Percentiles rank a stretch among this genome's conserved stretches.
These are phyloP conservation scores for Bolboschoenus planiculmis DNA, from an alignment of 176 grass and related monocot species.

Conservation along the genomic window DNA sequence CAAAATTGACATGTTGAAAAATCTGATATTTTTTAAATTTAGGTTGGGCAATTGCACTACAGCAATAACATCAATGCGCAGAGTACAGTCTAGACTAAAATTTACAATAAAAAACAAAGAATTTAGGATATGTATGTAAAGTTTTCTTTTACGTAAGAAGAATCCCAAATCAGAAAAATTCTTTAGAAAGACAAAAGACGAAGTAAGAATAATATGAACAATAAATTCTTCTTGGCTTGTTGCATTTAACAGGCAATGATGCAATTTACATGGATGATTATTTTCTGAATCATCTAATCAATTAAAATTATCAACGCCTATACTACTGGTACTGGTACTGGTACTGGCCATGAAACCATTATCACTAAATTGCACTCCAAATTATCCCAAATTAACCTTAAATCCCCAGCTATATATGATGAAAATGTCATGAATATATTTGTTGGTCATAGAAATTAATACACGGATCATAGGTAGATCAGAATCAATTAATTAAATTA, in stretches of 20 bases:
- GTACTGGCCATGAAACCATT: no score
- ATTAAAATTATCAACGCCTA: neutral
- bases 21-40: neutral
- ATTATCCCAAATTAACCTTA: neutral
- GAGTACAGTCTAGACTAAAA: neutral
- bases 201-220: no score
- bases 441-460: neutral
- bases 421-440: neutral
- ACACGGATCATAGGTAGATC: neutral
- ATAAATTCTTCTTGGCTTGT: no score
- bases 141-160: neutral
- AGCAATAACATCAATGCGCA: neutral
- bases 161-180: neutral
- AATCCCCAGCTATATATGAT: neutral
- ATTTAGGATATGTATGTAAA: no score
- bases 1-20: neutral
- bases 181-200: neutral
- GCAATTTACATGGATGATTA: neutral
- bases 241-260: neutral
- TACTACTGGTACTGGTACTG: no score
- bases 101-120: neutral
- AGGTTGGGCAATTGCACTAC: neutral
- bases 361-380: neutral
- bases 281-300: neutral
- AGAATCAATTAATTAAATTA: neutral